These are phyloP conservation scores for Zygoascus sp. DNA, from an alignment of 1,139 yeast genomes.

Conservation along the genomic window DNA sequence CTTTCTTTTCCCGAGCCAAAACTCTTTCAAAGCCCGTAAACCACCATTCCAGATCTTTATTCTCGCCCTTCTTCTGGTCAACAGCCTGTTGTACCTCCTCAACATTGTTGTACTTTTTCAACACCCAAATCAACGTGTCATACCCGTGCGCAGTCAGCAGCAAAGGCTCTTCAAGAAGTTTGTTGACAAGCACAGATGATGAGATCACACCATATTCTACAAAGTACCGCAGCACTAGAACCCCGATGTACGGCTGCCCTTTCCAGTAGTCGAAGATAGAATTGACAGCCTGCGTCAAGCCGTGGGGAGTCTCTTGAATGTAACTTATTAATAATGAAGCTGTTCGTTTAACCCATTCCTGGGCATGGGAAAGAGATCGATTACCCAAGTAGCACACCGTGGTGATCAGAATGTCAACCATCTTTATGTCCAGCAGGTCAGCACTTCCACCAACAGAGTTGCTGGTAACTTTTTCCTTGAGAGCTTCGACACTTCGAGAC, in stretches of 20 bases:
- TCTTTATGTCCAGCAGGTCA: slow-evolving; percentile 39
- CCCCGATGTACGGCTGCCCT: slow-evolving; percentile 76
- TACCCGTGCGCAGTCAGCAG: slow-evolving; percentile 25
- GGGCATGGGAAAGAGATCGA: slow-evolving; percentile 84
- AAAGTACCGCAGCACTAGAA: slow-evolving; percentile 61
- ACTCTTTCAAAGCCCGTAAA: slow-evolving; percentile 15
- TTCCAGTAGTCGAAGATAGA: slow-evolving; percentile 75
- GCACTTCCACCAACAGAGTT: slow-evolving; percentile 22
- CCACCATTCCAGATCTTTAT: slow-evolving; percentile 21
- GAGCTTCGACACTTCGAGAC: slow-evolving; percentile 33
- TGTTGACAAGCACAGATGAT: slow-evolving; percentile 17
- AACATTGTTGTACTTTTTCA: slow-evolving; percentile 12
- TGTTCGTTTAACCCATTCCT: slow-evolving; percentile 59
- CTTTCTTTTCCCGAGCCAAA: slow-evolving; percentile 10
- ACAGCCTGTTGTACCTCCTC: not conserved
- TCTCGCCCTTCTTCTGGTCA: slow-evolving; percentile 3
- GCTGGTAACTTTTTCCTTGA: slow-evolving; percentile 32
- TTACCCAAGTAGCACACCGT: slow-evolving; percentile 79
- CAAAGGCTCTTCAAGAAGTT: slow-evolving; percentile 16
- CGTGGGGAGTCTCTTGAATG: slow-evolving; percentile 19
- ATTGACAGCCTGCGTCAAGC: slow-evolving; percentile 41
- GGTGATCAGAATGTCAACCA: slow-evolving; percentile 62
- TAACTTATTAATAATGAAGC: slow-evolving; percentile 49
- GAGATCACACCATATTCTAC: slow-evolving; percentile 40
- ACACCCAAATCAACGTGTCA: slow-evolving; percentile 22